Evolutionary conservation across 768 basidiomycete genomes (phyloP), one percentile per base, ranked within the genome.

Genomic region (Mycena capillaripes): DNA sequence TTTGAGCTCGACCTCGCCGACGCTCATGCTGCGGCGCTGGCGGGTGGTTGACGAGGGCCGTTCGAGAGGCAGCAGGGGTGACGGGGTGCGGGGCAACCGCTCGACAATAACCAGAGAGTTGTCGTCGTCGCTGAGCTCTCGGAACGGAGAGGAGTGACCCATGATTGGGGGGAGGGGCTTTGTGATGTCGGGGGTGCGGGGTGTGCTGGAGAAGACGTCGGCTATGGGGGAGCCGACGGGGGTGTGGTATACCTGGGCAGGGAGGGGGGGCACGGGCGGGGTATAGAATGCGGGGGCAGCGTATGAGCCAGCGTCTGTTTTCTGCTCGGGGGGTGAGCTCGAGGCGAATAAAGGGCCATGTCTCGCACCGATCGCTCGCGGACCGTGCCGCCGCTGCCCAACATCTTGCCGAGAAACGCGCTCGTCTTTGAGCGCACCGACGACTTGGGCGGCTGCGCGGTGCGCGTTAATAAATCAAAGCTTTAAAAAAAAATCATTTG

Each of bases 401-500:
- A 82, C 91, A 96, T 92, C 81, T 91, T 95, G 3, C 93, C 93
- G 73, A 93, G 85, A 78, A 96, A 91, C 55, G 93, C 93, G 76
- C 89, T 93, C n/a, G 93, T 94, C 80, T 94, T 95, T 42, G 90
- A 88, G 72, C 93, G 84, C 68, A 95, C 91, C 8, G 93, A 90
- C 14, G 89, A 87, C 79, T 89, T 94, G 14, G 84, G 77, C 32
- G 82, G 78, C 90, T 90, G 76, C 1, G 21, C 30, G 11, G 55
- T 36, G 46, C 19, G 25, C 8, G n/a, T 21, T 25, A 74, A 38
- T 62, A 21, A 27, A 16, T 10, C 5, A 48, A 30, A 19, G 19
- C 12, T 0, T 27, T 3, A 9, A 10, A 29, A 36, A n/a, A 27
- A 23, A n/a, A n/a, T n/a, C n/a, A n/a, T n/a, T n/a, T n/a, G n/a